Conservation (phyloP, 306 rosid genomes). For the Cucurbita moschata region DNA sequence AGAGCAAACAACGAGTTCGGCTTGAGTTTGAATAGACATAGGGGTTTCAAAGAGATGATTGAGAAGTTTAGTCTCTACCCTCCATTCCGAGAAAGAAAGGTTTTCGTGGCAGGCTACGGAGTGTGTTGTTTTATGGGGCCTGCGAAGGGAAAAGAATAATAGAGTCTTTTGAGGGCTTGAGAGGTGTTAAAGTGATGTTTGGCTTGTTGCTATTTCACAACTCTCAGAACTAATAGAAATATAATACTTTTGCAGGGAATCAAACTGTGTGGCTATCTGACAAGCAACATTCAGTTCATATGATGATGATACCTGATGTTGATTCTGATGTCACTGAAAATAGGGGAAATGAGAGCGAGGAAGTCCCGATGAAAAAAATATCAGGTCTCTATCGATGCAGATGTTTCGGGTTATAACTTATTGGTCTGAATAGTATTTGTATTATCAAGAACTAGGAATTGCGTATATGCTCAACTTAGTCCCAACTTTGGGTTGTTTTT, state of each 20-base stretch:
- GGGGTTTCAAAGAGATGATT: too few species aligned
- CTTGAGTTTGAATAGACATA: too few species aligned
- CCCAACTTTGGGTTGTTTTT: background rate
- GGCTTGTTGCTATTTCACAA: background rate
- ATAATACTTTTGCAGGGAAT: conserved; percentile 32
- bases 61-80: too few species aligned
- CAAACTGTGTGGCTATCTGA: conserved; percentile 81
- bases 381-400: conserved; percentile 35
- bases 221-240: background rate
- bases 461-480: background rate
- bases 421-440: background rate
- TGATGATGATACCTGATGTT: conserved; percentile 37
- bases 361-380: conserved; percentile 26
- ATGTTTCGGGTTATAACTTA: background rate
- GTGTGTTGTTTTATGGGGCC: too few species aligned
- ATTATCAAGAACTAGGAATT: background rate
- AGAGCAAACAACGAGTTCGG: too few species aligned
- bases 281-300: conserved; percentile 51
- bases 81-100: too few species aligned
- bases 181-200: too few species aligned
- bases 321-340: conserved; percentile 29
- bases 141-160: too few species aligned
- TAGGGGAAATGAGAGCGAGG: conserved; percentile 33
- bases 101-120: too few species aligned
- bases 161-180: too few species aligned